A percentile compares a stretch with the other conserved stretches of the same genome.
Conservation (phyloP, 1,284 basidiomycete genomes). For the Cutaneotrichosporon sp. region DNA sequence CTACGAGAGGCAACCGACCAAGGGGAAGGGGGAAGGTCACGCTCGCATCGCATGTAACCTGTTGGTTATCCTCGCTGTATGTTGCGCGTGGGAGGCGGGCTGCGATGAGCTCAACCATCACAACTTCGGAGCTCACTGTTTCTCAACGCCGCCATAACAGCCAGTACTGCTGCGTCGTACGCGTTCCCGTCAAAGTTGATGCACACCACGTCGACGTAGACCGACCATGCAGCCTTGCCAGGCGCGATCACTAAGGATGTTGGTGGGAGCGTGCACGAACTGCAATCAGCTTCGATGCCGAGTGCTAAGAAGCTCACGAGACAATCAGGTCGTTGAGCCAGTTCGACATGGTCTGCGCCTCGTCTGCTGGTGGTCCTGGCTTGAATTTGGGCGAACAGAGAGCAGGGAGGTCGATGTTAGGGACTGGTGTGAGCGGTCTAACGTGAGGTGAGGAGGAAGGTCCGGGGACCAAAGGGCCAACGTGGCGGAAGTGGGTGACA, state of each 20-base stretch:
- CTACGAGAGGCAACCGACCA: constrained; percentile 60
- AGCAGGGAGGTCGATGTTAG: constrained; percentile 87
- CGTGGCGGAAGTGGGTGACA: not conserved
- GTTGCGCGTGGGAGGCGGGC: constrained; percentile 71
- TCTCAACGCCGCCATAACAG: constrained; percentile 79
- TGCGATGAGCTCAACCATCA: constrained; percentile 42
- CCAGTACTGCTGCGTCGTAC: constrained; percentile 84
- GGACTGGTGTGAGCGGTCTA: constrained; percentile 57
- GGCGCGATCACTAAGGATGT: constrained; percentile 74
- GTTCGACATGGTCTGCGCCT: constrained; percentile 84
- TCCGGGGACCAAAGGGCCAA: too few species aligned
- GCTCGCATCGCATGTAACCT: constrained; percentile 66
- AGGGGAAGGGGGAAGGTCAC: constrained; percentile 55
- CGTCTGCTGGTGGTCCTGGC: constrained; percentile 86
- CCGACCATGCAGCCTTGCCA: constrained; percentile 78
- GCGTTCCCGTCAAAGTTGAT: constrained; percentile 96
- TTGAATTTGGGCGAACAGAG: constrained; percentile 91
- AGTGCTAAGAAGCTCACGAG: constrained; percentile 58
- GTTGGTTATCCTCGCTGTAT: constrained; percentile 67
- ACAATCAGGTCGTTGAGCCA: constrained; percentile 72
- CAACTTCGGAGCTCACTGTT: constrained; percentile 63
- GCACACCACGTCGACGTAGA: constrained; percentile 91
- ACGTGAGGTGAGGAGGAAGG: not conserved
- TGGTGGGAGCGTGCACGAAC: constrained; percentile 67
- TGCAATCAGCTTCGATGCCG: constrained; percentile 41